Base-by-base conservation (phyloP, 208 protist genomes). In the Leishmania gerbilli region DNA sequence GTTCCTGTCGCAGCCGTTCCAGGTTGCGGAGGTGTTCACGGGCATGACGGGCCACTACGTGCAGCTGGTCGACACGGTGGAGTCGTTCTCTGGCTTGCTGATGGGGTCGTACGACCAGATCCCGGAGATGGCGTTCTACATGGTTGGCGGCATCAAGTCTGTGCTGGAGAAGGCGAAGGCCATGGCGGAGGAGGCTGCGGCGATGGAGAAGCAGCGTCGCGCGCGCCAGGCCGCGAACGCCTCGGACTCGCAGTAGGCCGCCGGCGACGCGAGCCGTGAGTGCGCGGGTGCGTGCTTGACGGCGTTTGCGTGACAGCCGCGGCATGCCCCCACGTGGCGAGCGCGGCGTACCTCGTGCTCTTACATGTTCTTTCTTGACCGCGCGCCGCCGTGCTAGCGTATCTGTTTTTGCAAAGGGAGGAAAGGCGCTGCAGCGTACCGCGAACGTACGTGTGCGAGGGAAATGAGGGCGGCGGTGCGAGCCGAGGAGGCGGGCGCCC, bases 1-100 rank as follows among this genome's bases (percentile, higher is more conserved):
- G 76, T 99, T 99, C 98, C 90, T 99, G 62, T 99, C 98, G 34
- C 99, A 99, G 95, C 99, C 99, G 78, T 99, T 99, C 97, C 87
- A 96, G 83, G 98, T 99, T 40, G 98, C 99, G 55, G 98, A 99
- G 90, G 95, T 99, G 65, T 99, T 99, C 96, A 99, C 98, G 34
- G 97, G 97, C 88, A 97, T 96, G 88, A 89, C 90, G 31, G 99
- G 99, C 90, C 93, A 98, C 84, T 99, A 99, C 81, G 98, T 99
- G 34, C 80, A 92, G 81, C 87, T 99, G 55, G 83, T 91, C 37
- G 98, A 99, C 75, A 98, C 95, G 51, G 97, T 99, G 84, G 82
- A 91, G 47, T 98, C 94, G 64, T 99, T 99, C 97, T 97, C 95
- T 79, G 95, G 88, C 56, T 91, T 99, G 75, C 81, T 99, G 37